These are phyloP conservation scores for Eremochloa ophiuroides DNA, from an alignment of 176 grass and related monocot genomes.

Conservation along the genomic window DNA sequence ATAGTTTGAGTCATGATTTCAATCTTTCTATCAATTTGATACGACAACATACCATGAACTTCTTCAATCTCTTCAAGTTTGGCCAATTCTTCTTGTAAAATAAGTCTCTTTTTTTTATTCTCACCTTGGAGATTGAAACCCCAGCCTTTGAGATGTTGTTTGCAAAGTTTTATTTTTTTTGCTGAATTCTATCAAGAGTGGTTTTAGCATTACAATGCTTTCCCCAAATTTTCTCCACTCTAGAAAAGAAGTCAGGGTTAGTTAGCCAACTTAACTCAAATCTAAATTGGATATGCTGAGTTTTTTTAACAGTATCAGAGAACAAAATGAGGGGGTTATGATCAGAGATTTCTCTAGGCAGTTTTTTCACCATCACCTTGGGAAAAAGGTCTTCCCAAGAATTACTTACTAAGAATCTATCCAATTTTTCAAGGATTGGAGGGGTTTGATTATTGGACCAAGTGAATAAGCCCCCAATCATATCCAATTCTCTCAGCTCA, in stretches of 20 bases:
- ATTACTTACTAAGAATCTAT: background rate
- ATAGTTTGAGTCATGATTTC: too few species aligned
- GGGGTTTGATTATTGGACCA: background rate
- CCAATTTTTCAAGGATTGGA: background rate
- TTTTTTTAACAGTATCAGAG: too few species aligned
- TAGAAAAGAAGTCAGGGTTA: background rate
- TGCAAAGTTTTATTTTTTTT: accelerated
- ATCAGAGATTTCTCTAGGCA: background rate
- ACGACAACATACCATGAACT: background rate
- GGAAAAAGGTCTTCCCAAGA: background rate
- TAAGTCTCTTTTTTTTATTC: accelerated
- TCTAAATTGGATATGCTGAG: too few species aligned
- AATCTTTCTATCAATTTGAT: too few species aligned
- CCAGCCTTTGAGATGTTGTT: background rate
- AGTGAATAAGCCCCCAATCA: accelerated
- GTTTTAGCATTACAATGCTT: accelerated
- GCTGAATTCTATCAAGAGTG: background rate
- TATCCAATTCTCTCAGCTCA: accelerated
- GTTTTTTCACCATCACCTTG: accelerated
- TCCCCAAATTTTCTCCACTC: too few species aligned
- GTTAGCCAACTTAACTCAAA: accelerated
- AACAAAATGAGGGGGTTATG: accelerated
- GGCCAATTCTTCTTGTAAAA: accelerated
- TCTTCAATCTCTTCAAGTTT: background rate
- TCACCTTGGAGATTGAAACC: background rate